Evolutionary conservation across 805 yeast genomes (phyloP).

Genomic region (Lipomyces japonicus): DNA sequence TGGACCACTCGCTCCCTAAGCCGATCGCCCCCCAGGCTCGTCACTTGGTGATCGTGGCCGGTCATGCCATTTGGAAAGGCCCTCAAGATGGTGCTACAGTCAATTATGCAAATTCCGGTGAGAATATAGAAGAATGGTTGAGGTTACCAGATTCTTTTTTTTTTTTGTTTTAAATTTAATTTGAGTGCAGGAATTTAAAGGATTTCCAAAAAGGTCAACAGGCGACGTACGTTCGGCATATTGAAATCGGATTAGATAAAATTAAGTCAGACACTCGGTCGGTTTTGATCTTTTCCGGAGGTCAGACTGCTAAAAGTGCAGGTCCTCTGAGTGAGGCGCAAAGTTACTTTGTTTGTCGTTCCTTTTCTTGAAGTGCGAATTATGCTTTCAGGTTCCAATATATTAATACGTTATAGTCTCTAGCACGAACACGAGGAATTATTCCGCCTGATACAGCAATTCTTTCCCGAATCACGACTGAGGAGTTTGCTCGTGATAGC

Average conservation of each 20-base stretch:
- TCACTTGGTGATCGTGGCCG: slow-evolving; percentile 51
- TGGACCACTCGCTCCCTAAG: not conserved
- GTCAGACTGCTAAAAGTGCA: slow-evolving; percentile 49
- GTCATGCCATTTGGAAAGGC: slow-evolving; percentile 60
- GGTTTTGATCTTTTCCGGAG: slow-evolving; percentile 52
- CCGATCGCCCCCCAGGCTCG: slow-evolving; percentile 16
- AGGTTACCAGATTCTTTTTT: no score
- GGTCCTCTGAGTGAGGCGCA: slow-evolving; percentile 55
- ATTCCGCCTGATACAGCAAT: slow-evolving; percentile 16
- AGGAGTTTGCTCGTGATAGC: slow-evolving; percentile 75
- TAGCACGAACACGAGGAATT: slow-evolving; percentile 10
- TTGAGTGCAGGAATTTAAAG: slow-evolving; percentile 41
- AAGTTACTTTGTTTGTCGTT: slow-evolving; percentile 37
- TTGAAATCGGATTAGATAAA: slow-evolving; percentile 44
- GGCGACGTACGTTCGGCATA: slow-evolving; percentile 59
- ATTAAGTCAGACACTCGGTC: slow-evolving; percentile 37
- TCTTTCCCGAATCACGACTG: slow-evolving; percentile 43
- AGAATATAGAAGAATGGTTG: slow-evolving; percentile 54
- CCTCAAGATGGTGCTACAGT: not conserved
- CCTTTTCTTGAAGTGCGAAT: slow-evolving; percentile 47
- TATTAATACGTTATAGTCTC: not conserved
- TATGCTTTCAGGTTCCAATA: slow-evolving; percentile 32
- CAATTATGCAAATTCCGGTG: slow-evolving; percentile 44
- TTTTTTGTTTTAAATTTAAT: not conserved
- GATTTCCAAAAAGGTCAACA: slow-evolving; percentile 70